Evolutionary conservation across 805 yeast species (phyloP), one percentile per base, ranked within the genome.

Genomic region (Blastobotrys attinorum): DNA sequence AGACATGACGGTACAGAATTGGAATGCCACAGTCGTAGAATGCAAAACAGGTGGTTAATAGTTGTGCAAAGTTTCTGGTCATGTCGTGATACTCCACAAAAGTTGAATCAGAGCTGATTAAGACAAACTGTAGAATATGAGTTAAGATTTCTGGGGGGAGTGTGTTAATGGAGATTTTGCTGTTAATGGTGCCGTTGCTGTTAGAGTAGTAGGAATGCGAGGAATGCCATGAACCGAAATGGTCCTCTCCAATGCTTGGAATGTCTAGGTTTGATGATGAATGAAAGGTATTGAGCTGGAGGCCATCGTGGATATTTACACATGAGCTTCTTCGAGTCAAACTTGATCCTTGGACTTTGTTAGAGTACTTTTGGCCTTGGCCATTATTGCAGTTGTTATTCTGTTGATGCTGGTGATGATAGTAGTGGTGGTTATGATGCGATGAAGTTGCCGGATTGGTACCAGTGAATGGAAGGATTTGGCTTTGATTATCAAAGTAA

Each of bases 1-100:
- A 54, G 15, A 64, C 67, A 37, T 63, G 67, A 5, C 65, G 53
- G 52, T 66, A 65, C 21, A 65, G 57, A 4, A 60, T 50, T 2
- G 62, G 63, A 27, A 62, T 49, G 20, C 65, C 69, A 6, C 55
- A 53, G 42, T 58, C 59, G 50, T 64, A 59, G 43, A 66, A 54
- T 22, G 54, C 40, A 35, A 48, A 58, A 43, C 58, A 57, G 2
- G 56, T 52, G 18, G 59, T 40, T 37, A 58, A 48, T 42, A 56
- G 39, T 17, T 48, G 40, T 37, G 52, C 48, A 42, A 56, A 40
- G 38, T 49, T 23, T 25, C 53, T 15, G 17, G 49, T 38, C 25
- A 45, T 45, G 15, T 40, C 48, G 13, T 42, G 41, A 39, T 25
- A 37, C 5, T n/a, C 39, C 23, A 29, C 23, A 7, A 15, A 18